phyloP scores from a whole-genome alignment of 2,329 filamentous ascomycete species.

The Colletotrichum euphorbiae region DNA sequence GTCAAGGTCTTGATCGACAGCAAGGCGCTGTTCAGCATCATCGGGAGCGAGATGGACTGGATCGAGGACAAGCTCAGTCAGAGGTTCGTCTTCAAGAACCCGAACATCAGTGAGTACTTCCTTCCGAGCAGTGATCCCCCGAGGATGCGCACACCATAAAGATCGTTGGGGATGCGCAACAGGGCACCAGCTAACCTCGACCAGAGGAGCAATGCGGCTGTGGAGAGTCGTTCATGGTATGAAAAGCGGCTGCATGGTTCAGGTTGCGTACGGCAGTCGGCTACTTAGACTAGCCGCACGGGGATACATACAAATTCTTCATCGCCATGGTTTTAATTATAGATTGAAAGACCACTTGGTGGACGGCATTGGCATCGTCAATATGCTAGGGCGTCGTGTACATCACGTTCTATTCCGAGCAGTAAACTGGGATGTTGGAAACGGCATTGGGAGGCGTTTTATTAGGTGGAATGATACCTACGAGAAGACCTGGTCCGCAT shows the following conservation, averaged over 20 bases:
- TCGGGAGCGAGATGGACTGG: slow-evolving; percentile 99
- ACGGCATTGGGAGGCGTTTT: slow-evolving; percentile 38
- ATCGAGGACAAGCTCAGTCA: slow-evolving; percentile 93
- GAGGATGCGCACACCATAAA: no score
- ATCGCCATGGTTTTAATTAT: neutral
- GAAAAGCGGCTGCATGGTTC: neutral
- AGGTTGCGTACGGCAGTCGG: no score
- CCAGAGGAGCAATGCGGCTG: slow-evolving; percentile 95
- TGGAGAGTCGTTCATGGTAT: slow-evolving; percentile 95
- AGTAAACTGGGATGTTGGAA: slow-evolving; percentile 10
- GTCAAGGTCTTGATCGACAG: slow-evolving; percentile 96
- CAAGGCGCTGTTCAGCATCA: slow-evolving; percentile 97
- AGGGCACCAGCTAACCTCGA: slow-evolving; percentile 46
- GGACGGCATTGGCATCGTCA: slow-evolving; percentile 20
- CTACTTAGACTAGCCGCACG: neutral
- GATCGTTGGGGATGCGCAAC: neutral
- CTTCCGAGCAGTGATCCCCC: neutral
- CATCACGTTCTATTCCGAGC: slow-evolving; percentile 27
- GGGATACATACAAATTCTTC: neutral
- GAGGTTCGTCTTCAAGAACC: slow-evolving; percentile 94
- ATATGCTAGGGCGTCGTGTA: slow-evolving; percentile 28
- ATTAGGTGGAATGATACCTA: slow-evolving; percentile 38
- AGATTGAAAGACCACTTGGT: slow-evolving; percentile 14
- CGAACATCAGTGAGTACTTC: slow-evolving; percentile 89
- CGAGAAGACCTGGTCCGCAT: slow-evolving; percentile 2